phyloP scores from a whole-genome alignment of 2,329 filamentous ascomycete genomes.

The Alternaria burnsii region DNA sequence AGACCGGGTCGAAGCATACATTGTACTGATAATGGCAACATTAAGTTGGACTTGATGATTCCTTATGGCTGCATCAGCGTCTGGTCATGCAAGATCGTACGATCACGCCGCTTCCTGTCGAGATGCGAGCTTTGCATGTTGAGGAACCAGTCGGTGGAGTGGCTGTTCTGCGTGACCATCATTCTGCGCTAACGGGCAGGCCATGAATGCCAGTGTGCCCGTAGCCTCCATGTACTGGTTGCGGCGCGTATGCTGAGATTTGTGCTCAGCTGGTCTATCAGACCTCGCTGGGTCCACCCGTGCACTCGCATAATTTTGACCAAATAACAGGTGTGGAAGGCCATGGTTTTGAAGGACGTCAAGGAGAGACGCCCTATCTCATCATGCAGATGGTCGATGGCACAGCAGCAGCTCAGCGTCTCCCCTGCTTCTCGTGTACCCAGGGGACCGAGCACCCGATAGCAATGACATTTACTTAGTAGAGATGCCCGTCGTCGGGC shows the following conservation, averaged over 20 bases:
- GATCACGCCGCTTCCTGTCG: slow-evolving; percentile 6
- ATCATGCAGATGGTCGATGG: slow-evolving; percentile 4
- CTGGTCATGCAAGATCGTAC: slow-evolving; percentile 17
- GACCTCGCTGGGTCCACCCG: background rate
- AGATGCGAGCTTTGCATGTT: slow-evolving; percentile 14
- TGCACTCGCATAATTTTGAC: background rate
- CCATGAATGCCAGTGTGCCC: slow-evolving; percentile 17
- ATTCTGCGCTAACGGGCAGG: slow-evolving; percentile 14
- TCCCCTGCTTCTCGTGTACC: slow-evolving; percentile 9
- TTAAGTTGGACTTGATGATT: slow-evolving; percentile 14
- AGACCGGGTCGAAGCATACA: slow-evolving; percentile 13
- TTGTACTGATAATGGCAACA: slow-evolving; percentile 4
- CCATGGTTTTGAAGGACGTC: background rate
- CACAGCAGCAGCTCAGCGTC: slow-evolving; percentile 5
- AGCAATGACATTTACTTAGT: background rate
- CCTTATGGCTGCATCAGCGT: slow-evolving; percentile 19
- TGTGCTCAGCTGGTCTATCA: background rate
- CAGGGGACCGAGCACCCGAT: slow-evolving; percentile 2
- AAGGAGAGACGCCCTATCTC: background rate
- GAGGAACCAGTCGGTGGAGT: slow-evolving; percentile 12
- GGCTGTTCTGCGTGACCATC: slow-evolving; percentile 15
- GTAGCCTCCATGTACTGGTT: slow-evolving; percentile 15
- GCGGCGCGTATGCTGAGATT: slow-evolving; percentile 23
- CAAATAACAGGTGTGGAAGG: background rate
- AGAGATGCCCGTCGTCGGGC: background rate